Evolutionary conservation across 306 rosid species (phyloP).

Genomic region (Sicyos edulis): DNA sequence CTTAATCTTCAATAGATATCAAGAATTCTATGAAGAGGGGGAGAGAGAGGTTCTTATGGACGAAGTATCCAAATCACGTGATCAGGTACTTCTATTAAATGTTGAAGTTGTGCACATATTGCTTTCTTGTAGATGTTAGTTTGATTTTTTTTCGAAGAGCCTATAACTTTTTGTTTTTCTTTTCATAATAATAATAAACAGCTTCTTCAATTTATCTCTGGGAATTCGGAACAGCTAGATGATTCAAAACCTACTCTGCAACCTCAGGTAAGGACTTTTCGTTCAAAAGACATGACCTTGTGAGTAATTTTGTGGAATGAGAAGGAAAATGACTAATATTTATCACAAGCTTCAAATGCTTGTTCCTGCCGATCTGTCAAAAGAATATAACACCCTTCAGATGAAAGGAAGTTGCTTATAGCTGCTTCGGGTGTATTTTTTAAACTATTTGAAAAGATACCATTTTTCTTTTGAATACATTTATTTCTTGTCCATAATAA

Average conservation of each 20-base stretch:
- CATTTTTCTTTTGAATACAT: background rate
- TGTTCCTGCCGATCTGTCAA: background rate
- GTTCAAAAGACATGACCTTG: background rate
- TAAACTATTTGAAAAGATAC: background rate
- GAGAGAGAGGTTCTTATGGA: constrained; percentile 73
- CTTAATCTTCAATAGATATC: constrained; percentile 45
- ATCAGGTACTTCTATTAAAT: constrained; percentile 55
- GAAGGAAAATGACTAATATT: background rate
- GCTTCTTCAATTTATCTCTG: constrained; percentile 70
- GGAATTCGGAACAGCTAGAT: constrained; percentile 35
- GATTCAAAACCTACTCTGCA: constrained; percentile 35
- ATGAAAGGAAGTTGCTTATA: background rate
- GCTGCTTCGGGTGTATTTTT: constrained; percentile 3
- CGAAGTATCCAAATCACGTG: constrained; percentile 65
- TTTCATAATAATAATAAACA: constrained; percentile 23
- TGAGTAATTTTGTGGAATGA: background rate
- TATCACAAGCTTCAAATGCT: background rate
- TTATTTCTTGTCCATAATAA: constrained; percentile 4
- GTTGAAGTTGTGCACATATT: background rate
- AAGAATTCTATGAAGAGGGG: constrained; percentile 93
- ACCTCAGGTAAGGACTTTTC: constrained; percentile 48
- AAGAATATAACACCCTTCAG: background rate
- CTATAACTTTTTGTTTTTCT: background rate
- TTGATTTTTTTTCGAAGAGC: background rate
- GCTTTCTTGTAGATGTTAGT: background rate